Base-by-base conservation (phyloP, 2,329 filamentous ascomycete genomes). In the Botrytis squamosa region DNA sequence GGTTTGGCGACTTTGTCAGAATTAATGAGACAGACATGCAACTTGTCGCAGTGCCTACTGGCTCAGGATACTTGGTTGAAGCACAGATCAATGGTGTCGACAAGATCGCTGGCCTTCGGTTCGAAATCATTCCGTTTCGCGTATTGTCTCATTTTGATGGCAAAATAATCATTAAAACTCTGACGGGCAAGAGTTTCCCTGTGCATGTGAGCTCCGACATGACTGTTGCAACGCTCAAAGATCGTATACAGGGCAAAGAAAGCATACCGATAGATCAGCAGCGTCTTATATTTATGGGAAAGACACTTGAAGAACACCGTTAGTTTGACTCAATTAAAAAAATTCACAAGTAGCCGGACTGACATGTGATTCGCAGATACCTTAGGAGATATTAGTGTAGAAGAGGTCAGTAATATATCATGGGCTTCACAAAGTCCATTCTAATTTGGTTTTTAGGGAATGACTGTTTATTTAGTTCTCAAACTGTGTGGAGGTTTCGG, bases 11-110 rank as follows among this genome's bases (percentile, higher is more conserved):
- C 2, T 64, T 77, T 42, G 67, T 72, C 0, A 74, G 33, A 6
- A 16, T 14, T 25, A 55, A 75, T 62, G 73, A 73, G 9, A 74
- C 59, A 55, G 75, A 75, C n/a, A 73, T 64, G 63, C 75, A 76
- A 18, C 73, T 75, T 62, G 74, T 71, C 1, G 65, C 72, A 18
- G 52, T 67, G 4, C 65, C 64, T 20, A 10, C 38, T 55, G 72
- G 71, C 29, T 60, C 68, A 0, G 74, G 74, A 36, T 75, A 75
- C 10, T 75, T 73, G 1, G 70, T 73, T 25, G 74, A 75, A 55
- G 66, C 64, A 33, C 74, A 76, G 36, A 33, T 76, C 20, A 52
- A 69, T 1, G 44, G 25, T 5, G 20, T 20, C 0, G 75, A 76
- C 29, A 33, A 60, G 7, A 44, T 75, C 29, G 44, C 25, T 63